phyloP scores from a whole-genome alignment of 371 early-diverging fungal species.

The Smittium culicis region DNA sequence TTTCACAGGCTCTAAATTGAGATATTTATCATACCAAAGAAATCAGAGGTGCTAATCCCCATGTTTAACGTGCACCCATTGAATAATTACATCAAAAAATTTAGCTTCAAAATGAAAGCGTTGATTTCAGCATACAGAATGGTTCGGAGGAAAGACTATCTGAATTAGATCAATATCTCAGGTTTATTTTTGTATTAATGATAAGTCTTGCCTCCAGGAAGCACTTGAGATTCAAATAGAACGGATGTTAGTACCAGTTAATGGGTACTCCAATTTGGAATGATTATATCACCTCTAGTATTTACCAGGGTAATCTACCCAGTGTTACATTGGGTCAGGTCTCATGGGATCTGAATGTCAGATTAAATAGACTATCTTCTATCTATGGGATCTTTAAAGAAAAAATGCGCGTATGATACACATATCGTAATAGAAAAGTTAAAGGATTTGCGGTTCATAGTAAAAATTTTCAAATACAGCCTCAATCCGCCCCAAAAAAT shows the following conservation, averaged over 20 bases:
- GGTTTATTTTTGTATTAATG: not conserved
- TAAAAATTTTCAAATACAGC: not conserved
- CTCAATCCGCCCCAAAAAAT: not conserved
- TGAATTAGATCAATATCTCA: not conserved
- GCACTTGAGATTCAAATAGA: not conserved
- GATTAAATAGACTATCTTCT: not conserved
- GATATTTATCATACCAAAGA: not conserved
- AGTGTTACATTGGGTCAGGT: not conserved
- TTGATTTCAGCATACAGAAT: not conserved
- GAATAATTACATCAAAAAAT: not conserved
- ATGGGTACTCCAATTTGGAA: not conserved
- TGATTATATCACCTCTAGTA: not conserved
- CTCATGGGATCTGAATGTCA: not conserved
- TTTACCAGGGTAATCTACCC: not conserved
- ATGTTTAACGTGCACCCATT: not conserved
- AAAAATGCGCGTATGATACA: no score
- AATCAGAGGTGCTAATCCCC: not conserved
- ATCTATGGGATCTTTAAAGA: not conserved
- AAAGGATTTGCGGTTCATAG: not conserved
- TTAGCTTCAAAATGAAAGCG: not conserved
- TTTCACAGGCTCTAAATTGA: not conserved
- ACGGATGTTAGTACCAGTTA: not conserved
- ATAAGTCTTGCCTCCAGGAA: not conserved
- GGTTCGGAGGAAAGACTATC: not conserved
- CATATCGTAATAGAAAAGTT: no score